phyloP scores from a whole-genome alignment of 805 yeast genomes.

The Candida broadrunensis region DNA sequence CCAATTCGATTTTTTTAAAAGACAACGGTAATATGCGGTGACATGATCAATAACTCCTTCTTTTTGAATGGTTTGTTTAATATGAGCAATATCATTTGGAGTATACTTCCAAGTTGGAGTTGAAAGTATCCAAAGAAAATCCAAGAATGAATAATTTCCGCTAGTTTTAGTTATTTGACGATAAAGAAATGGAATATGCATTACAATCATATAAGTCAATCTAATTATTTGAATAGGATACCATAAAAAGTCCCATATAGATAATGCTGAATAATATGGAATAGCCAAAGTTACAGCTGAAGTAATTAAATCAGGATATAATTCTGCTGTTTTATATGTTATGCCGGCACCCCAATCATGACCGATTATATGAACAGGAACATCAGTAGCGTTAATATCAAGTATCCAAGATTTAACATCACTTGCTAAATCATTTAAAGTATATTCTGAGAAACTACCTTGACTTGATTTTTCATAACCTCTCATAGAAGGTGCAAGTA shows the following conservation, averaged over 20 bases:
- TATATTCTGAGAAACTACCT: conserved; percentile 20
- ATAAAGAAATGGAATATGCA: conserved; percentile 30
- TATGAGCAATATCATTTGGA: conserved; percentile 22
- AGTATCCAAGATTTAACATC: conserved; percentile 34
- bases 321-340: conserved; percentile 29
- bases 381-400: conserved; percentile 13
- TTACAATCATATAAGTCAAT: conserved; percentile 34
- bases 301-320: conserved; percentile 31
- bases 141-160: conserved; percentile 20
- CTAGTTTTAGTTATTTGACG: conserved; percentile 9
- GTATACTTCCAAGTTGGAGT: conserved; percentile 37
- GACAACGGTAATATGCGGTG: conserved; percentile 38
- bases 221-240: conserved; percentile 32
- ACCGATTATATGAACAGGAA: conserved; percentile 37
- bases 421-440: conserved; percentile 25
- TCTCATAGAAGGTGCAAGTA: conserved; percentile 32
- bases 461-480: conserved; percentile 36
- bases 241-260: conserved; percentile 24
- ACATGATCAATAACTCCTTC: conserved; percentile 27
- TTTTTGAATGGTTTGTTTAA: conserved; percentile 20
- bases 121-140: conserved; percentile 34
- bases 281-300: conserved; percentile 37
- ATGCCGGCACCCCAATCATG: conserved; percentile 46
- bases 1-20: conserved; percentile 17
- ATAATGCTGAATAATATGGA: conserved; percentile 31